phyloP scores from a whole-genome alignment of 345 rosid genomes.

The Heritiera fomes region DNA sequence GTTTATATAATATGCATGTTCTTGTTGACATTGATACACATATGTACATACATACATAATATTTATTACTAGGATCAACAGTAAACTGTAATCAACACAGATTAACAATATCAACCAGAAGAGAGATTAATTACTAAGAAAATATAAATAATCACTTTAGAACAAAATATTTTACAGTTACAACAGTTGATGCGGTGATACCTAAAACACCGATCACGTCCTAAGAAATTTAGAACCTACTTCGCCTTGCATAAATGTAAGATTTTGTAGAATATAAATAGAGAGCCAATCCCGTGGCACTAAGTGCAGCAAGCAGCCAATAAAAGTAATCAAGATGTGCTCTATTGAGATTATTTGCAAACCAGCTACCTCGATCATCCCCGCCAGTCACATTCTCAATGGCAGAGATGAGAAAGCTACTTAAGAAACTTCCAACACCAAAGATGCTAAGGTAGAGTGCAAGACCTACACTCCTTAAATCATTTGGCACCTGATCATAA shows the following conservation, averaged over 20 bases:
- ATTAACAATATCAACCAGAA: too few relatives aligned
- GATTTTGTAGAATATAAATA: constrained; percentile 29
- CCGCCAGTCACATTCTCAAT: constrained; percentile 31
- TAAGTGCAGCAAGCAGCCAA: constrained; percentile 39
- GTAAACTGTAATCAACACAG: too few relatives aligned
- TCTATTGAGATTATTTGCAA: constrained; percentile 29
- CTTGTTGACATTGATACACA: too few relatives aligned
- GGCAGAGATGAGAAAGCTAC: constrained; percentile 36
- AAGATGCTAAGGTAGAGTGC: constrained; percentile 36
- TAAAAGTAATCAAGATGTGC: constrained; percentile 43
- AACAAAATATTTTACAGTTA: background rate
- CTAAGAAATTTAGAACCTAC: background rate
- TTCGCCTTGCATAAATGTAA: constrained; percentile 26
- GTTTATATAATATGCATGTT: too few relatives aligned
- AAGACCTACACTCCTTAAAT: constrained; percentile 39
- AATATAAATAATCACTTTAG: too few relatives aligned
- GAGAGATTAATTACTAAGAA: too few relatives aligned
- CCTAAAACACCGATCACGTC: background rate
- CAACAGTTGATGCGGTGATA: background rate
- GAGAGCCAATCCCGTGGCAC: constrained; percentile 16
- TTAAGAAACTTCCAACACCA: constrained; percentile 40
- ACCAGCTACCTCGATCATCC: constrained; percentile 33
- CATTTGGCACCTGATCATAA: constrained; percentile 39
- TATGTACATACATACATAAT: too few relatives aligned
- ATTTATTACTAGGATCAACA: too few relatives aligned